phyloP scores from a whole-genome alignment of 805 yeast species.

The Clavispora santaluciae region DNA sequence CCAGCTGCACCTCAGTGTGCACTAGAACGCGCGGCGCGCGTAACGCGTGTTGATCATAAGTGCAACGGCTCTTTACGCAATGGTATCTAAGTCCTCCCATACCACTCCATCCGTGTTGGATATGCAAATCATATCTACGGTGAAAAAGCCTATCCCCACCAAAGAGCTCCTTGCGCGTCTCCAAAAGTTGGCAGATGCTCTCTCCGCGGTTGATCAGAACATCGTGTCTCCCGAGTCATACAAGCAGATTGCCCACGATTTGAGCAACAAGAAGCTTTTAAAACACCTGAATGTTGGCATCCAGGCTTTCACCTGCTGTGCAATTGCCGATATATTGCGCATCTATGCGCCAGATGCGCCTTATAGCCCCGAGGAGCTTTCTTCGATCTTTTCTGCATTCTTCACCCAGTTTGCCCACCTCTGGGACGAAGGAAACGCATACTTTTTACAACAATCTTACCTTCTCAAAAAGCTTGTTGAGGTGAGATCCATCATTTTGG shows the following conservation, averaged over 20 bases:
- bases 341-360: conserved; percentile 91
- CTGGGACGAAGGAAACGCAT: conserved; percentile 51
- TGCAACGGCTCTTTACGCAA: not conserved
- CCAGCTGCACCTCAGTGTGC: too few relatives aligned
- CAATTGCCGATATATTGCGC: conserved; percentile 70
- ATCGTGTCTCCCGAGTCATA: conserved; percentile 43
- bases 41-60: not conserved
- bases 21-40: conserved; percentile 1
- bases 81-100: not conserved
- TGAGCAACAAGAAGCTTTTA: conserved; percentile 55
- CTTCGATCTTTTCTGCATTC: conserved; percentile 62
- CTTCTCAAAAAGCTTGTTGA: conserved; percentile 67
- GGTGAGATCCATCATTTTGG: conserved; percentile 66
- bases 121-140: conserved; percentile 51
- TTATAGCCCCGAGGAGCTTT: conserved; percentile 57
- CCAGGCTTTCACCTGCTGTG: conserved; percentile 65
- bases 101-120: not conserved
- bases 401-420: conserved; percentile 57
- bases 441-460: conserved; percentile 58
- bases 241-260: conserved; percentile 39
- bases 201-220: conserved; percentile 60
- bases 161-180: conserved; percentile 58
- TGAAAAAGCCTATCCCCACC: conserved; percentile 52
- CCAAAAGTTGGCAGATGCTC: conserved; percentile 55
- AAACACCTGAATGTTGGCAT: conserved; percentile 63